Percentiles rank a stretch among this genome's conserved stretches.
These are phyloP conservation scores for Triticum urartu DNA, from an alignment of 176 grass and related monocot species.

Conservation along the genomic window DNA sequence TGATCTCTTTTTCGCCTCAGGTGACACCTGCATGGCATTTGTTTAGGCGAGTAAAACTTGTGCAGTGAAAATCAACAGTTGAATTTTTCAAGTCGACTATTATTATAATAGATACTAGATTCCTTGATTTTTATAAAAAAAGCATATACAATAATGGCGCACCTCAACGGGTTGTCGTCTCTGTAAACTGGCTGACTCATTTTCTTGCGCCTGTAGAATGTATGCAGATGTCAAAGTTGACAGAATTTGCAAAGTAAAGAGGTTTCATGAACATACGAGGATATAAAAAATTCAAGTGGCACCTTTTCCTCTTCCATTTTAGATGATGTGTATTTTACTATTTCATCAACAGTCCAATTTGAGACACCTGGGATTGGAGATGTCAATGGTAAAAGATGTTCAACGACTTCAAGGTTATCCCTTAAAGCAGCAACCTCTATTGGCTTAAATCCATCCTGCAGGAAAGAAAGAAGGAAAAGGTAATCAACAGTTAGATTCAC, in stretches of 20 bases:
- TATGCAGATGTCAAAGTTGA: background rate
- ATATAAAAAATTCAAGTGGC: background rate
- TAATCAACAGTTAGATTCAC: background rate
- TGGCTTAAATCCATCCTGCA: constrained; percentile 83
- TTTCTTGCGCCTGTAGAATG: constrained; percentile 43
- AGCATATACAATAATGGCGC: background rate
- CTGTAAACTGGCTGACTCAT: constrained; percentile 38
- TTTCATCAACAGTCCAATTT: constrained; percentile 67
- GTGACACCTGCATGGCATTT: constrained; percentile 53
- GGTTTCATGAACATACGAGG: background rate
- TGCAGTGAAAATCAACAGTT: background rate
- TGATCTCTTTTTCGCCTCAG: constrained; percentile 67
- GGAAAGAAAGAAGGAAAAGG: background rate
- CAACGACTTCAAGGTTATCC: constrained; percentile 61
- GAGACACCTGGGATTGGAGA: constrained; percentile 62
- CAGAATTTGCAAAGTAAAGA: background rate
- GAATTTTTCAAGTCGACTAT: background rate
- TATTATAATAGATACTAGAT: background rate
- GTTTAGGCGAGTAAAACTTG: too few species aligned
- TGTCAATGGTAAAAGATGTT: constrained; percentile 72
- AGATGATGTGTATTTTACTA: constrained; percentile 62
- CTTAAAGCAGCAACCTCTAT: constrained; percentile 82
- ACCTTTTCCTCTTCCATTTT: constrained; percentile 70
- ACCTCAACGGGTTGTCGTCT: constrained; percentile 60
- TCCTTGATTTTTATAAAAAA: background rate